These are phyloP conservation scores for Agrocybe pediades DNA, from an alignment of 768 basidiomycete genomes.

Conservation along the genomic window DNA sequence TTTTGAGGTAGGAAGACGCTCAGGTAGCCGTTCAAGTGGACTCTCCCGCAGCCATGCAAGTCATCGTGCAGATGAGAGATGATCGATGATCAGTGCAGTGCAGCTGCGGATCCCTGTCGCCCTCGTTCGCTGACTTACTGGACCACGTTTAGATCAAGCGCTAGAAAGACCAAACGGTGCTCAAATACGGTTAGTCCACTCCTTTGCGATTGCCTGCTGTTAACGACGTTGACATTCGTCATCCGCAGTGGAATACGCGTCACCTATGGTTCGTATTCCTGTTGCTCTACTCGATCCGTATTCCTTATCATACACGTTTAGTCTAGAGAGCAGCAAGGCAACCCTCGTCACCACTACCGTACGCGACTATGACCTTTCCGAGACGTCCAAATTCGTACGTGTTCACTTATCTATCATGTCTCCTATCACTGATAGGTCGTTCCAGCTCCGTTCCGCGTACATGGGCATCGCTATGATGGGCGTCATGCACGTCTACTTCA, in stretches of 20 bases:
- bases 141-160: slow-evolving; percentile 72
- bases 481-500: slow-evolving; percentile 92
- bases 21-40: no score
- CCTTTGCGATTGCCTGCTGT: background rate
- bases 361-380: slow-evolving; percentile 89
- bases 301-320: slow-evolving; percentile 21
- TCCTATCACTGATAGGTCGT: background rate
- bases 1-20: no score
- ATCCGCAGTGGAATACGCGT: slow-evolving; percentile 67
- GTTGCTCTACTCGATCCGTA: background rate
- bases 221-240: slow-evolving; percentile 7
- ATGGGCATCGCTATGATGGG: slow-evolving; percentile 85
- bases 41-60: no score
- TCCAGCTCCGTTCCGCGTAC: slow-evolving; percentile 64
- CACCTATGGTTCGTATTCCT: slow-evolving; percentile 63
- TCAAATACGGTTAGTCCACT: slow-evolving; percentile 82
- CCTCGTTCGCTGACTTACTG: background rate
- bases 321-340: slow-evolving; percentile 61
- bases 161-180: slow-evolving; percentile 94
- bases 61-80: no score
- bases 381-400: slow-evolving; percentile 77
- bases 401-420: background rate
- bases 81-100: no score
- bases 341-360: slow-evolving; percentile 90
- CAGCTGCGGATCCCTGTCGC: no score